Evolutionary conservation across 331 rosid genomes (phyloP), one percentile per base, ranked within the genome.

Genomic region (Quercus phellos): DNA sequence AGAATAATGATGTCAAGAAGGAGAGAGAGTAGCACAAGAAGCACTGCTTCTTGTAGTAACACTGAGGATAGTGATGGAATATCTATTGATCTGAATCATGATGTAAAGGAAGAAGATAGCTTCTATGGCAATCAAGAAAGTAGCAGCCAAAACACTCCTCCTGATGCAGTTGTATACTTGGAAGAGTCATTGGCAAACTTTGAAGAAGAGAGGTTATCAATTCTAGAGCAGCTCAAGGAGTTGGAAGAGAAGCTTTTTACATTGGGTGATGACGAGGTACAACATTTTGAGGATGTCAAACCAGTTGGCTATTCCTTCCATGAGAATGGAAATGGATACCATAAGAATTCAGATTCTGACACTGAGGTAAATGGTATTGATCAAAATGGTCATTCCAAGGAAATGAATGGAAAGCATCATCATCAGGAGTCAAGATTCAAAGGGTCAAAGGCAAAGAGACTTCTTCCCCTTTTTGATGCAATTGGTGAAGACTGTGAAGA

Each of bases 381-480:
- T 38, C 46, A 38, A 79, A 92, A 94, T 71, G 97, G 99, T 17
- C 89, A 89, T 77, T 68, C 73, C 64, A 83, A 83, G 64, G 91
- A 88, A 81, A 76, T 43, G 64, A 94, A 89, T 74, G 97, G 97
- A 75, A 89, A 82, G 51, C 86, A 89, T 78, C 83, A 89, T 78
- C 83, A 83, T 53, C 94, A 80, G 21, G 94, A 83, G 70, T 84
- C 79, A 78, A 88, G 88, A 79, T 60, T 79, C 66, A 82, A 80
- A 77, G 89, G 80, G 32, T 59, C 85, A 34, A 89, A 90, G 78
- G 94, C 89, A 29, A 94, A 90, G 89, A 90, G 88, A 70, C 99
- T 94, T 79, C 98, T 94, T 66, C 99, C 99, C 10, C 91, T 92
- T 55, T 94, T 94, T 42, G 92, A 90, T 78, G 95, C 91, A 51